Percentiles rank a stretch among this genome's conserved stretches.
These are phyloP conservation scores for Botrytis aclada DNA, from an alignment of 2,329 filamentous ascomycete genomes.

Conservation along the genomic window DNA sequence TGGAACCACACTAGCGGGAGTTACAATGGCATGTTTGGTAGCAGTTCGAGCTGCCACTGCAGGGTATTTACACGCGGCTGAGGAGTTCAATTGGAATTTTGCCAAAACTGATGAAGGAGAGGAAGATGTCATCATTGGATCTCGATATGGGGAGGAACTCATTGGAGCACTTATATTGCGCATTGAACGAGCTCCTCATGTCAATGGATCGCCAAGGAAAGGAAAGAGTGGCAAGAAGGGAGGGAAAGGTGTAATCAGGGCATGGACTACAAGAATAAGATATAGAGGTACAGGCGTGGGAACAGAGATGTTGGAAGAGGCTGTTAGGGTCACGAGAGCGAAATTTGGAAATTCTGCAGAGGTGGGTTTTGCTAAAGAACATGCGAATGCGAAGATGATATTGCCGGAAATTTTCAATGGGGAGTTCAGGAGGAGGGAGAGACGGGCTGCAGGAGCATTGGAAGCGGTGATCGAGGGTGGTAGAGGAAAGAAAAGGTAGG, in stretches of 20 bases:
- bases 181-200: conserved; percentile 48
- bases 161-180: conserved; percentile 70
- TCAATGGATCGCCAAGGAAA: conserved; percentile 28
- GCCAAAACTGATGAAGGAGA: conserved; percentile 36
- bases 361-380: conserved; percentile 70
- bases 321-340: conserved; percentile 64
- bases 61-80: conserved; percentile 48
- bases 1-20: conserved; percentile 56
- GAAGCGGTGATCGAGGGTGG: conserved; percentile 46
- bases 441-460: conserved; percentile 52
- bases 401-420: conserved; percentile 62
- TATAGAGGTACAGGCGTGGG: conserved; percentile 73
- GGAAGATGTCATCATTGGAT: conserved; percentile 60
- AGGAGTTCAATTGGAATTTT: conserved; percentile 34
- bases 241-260: conserved; percentile 69
- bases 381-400: conserved; percentile 69
- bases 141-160: conserved; percentile 64
- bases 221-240: conserved; percentile 44
- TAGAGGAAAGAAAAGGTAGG: conserved; percentile 30
- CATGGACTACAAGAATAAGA: conserved; percentile 72
- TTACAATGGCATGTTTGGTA: conserved; percentile 62
- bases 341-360: conserved; percentile 65
- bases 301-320: conserved; percentile 69
- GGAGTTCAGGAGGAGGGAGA: conserved; percentile 57
- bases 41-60: conserved; percentile 57